Percentiles rank a stretch among this genome's conserved stretches.
Evolutionary conservation across 495 filamentous ascomycete species (phyloP).

Genomic region (Penicillium fimorum): DNA sequence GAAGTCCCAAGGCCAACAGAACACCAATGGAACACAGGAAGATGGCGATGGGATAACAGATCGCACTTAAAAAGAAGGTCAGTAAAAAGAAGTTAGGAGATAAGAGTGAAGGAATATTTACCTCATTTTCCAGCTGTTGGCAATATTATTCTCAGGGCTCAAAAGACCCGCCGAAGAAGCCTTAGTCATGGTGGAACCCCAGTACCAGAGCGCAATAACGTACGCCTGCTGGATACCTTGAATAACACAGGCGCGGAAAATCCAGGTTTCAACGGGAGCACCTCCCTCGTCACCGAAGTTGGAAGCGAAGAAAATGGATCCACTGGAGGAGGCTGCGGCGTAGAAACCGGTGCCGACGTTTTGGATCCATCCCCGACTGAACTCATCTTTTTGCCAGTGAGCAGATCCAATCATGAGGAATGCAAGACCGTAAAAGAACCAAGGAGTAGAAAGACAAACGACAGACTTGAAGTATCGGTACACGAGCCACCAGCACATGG

Average conservation of each 20-base stretch:
- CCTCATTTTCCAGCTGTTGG: constrained; percentile 48
- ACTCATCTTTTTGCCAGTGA: constrained; percentile 45
- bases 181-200: constrained; percentile 44
- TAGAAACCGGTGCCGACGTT: constrained; percentile 48
- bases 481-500: constrained; percentile 62
- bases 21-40: constrained; percentile 42
- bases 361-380: constrained; percentile 48
- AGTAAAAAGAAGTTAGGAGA: constrained; percentile 8
- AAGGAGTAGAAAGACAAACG: constrained; percentile 57
- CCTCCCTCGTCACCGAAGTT: constrained; percentile 53
- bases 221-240: constrained; percentile 50
- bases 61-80: constrained; percentile 32
- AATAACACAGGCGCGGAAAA: constrained; percentile 51
- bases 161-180: constrained; percentile 34
- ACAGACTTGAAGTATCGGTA: constrained; percentile 63
- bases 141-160: constrained; percentile 30
- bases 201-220: constrained; percentile 51
- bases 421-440: constrained; percentile 62
- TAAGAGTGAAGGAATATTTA: constrained; percentile 16
- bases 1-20: constrained; percentile 42
- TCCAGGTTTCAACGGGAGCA: constrained; percentile 49
- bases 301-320: constrained; percentile 51
- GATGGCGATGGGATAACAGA: constrained; percentile 42
- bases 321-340: constrained; percentile 47
- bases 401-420: constrained; percentile 66